Base-by-base conservation (phyloP, 768 basidiomycete genomes). In the Hygrophoropsis aurantiaca region DNA sequence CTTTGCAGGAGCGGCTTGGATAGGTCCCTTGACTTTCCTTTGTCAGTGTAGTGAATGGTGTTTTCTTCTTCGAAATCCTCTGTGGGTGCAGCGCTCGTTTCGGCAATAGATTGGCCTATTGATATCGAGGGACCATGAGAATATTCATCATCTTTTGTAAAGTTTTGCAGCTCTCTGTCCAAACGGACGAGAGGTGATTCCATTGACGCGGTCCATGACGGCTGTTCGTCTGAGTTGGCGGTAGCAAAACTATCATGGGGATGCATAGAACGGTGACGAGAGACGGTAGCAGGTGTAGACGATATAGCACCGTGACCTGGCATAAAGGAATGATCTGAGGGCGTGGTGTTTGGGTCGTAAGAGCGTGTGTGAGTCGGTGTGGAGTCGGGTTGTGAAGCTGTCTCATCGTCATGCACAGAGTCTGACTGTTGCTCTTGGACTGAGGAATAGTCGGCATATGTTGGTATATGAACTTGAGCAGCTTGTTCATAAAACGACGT, bases 401-500 rank as follows among this genome's bases (percentile, higher is more conserved):
- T 44, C 16, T 35, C 18, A 44, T 53, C 52, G n/a, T 16, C 34
- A 19, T 44, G 51, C 5, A 65, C 39, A 15, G 64, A 52, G 47
- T 75, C 68, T 1, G 75, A 74, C 5, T 73, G 67, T 16, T 74
- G 68, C 34, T 81, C 83, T 39, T 79, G 74, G 34, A 73, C 70
- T 6, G 72, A 77, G n/a, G 78, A 80, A 49, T 81, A 76, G 46
- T 90, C 85, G 11, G 83, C 90, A 26, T 76, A 82, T 1, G 81
- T 82, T 4, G 87, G 84, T 36, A 94, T 86, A 33, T 85, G 82
- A 23, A 93, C 86, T 56, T 91, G 85, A 3, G 95, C 94, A 8
- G 94, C 92, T 49, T 88, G 82, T 60, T 97, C 94, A 61, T 94
- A 97, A 74, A 99, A 98, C 0, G 90, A 87, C 4, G 85, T 86